Evolutionary conservation across 2,329 filamentous ascomycete species (phyloP).

Genomic region (Fusarium subtropicale): DNA sequence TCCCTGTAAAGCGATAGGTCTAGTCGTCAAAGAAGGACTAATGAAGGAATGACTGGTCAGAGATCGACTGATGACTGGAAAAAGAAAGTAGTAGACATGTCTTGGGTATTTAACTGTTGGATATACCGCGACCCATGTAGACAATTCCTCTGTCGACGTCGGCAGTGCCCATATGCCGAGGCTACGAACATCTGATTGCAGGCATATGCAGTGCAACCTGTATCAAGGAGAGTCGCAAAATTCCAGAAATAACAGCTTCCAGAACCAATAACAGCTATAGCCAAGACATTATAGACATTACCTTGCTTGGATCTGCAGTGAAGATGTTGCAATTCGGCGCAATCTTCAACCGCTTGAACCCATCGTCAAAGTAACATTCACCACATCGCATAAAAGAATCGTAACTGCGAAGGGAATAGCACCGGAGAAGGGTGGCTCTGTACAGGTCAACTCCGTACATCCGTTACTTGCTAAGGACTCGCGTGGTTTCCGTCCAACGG

Average conservation of each 20-base stretch:
- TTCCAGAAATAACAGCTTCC: conserved; percentile 7
- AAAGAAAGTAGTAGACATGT: not conserved
- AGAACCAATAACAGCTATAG: conserved; percentile 3
- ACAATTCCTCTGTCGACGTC: not conserved
- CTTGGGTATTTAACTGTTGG: conserved; percentile 8
- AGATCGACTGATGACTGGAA: conserved; percentile 2
- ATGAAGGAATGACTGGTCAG: conserved; percentile 16
- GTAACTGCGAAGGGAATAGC: conserved; percentile 5
- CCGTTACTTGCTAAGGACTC: not conserved
- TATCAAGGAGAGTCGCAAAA: not conserved
- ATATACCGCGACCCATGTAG: conserved; percentile 5
- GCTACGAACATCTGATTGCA: not conserved
- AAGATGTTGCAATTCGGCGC: conserved; percentile 2
- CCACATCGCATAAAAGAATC: not conserved
- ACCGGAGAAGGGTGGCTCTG: conserved; percentile 14
- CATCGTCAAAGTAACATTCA: conserved; percentile 1
- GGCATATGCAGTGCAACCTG: conserved; percentile 3
- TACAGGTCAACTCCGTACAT: not conserved
- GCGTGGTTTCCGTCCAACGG: not conserved
- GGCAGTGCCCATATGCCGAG: conserved; percentile 4
- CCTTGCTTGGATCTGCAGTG: not conserved
- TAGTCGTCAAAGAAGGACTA: conserved; percentile 10
- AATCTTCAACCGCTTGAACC: conserved; percentile 4
- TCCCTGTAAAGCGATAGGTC: conserved; percentile 1
- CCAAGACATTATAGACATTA: not conserved